Conservation (phyloP, 2,329 filamentous ascomycete genomes). For the Phaeophleospora eucalypticola region DNA sequence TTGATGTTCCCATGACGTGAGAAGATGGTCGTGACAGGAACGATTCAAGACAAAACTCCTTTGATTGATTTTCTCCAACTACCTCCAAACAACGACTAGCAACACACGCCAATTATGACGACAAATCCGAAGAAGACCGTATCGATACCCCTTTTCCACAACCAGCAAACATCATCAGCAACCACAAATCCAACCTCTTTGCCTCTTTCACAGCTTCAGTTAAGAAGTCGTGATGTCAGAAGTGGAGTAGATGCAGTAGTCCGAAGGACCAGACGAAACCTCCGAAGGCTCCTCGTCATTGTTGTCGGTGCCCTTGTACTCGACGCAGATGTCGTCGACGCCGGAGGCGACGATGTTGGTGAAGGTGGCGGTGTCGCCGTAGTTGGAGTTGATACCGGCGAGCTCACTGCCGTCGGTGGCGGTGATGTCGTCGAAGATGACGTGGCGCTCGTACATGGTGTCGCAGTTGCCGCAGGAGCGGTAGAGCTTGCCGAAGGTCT, state of each 20-base stretch:
- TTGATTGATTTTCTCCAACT: too few species aligned
- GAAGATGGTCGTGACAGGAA: too few species aligned
- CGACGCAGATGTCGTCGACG: constrained; percentile 35
- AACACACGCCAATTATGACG: too few species aligned
- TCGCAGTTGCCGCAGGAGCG: constrained; percentile 50
- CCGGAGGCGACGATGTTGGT: constrained; percentile 38
- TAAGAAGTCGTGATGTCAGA: constrained; percentile 24
- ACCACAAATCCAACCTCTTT: too few species aligned
- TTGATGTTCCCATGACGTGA: too few species aligned
- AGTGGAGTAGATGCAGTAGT: constrained; percentile 32
- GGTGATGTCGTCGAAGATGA: constrained; percentile 44
- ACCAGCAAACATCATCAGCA: too few species aligned
- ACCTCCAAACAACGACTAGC: too few species aligned
- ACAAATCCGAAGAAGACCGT: too few species aligned
- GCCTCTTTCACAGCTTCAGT: too few species aligned
- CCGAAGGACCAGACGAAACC: constrained; percentile 30
- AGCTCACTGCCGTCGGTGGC: not conserved
- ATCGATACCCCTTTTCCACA: too few species aligned
- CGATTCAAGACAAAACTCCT: too few species aligned
- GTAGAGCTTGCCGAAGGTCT: constrained; percentile 48
- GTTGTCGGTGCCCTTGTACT: constrained; percentile 35
- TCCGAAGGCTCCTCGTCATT: constrained; percentile 34
- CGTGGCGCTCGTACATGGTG: constrained; percentile 38
- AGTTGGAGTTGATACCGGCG: constrained; percentile 43
- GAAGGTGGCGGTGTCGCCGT: constrained; percentile 16